phyloP scores from a whole-genome alignment of 2,329 filamentous ascomycete species.

The Magnaporthales sp. region DNA sequence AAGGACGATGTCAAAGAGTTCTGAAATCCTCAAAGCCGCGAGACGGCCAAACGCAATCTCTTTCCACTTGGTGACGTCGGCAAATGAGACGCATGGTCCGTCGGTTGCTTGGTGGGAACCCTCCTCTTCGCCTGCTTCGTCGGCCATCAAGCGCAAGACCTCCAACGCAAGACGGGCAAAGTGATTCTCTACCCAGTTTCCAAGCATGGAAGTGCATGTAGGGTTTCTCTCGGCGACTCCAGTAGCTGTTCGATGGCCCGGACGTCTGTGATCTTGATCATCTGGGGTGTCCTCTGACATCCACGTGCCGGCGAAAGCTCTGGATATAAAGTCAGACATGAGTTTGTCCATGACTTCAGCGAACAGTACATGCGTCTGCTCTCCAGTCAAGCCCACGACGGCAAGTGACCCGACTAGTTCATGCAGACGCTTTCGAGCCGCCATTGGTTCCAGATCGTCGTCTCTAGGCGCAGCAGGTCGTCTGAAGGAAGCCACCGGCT shows the following conservation, averaged over 20 bases:
- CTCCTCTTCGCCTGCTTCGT: constrained; percentile 19
- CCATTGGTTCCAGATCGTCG: not conserved
- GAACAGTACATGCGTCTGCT: constrained; percentile 61
- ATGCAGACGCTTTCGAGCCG: constrained; percentile 37
- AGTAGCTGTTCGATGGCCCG: not conserved
- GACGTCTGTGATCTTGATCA: not conserved
- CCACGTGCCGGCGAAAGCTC: constrained; percentile 58
- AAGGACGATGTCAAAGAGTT: constrained; percentile 73
- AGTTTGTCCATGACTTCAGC: constrained; percentile 61
- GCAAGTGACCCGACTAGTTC: constrained; percentile 49
- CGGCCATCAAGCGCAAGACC: constrained; percentile 40
- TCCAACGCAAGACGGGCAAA: constrained; percentile 58
- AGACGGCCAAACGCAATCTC: constrained; percentile 61
- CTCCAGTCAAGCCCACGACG: constrained; percentile 59
- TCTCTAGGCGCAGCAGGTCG: constrained; percentile 3
- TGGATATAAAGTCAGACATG: constrained; percentile 54
- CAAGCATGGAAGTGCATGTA: constrained; percentile 49
- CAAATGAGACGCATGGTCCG: constrained; percentile 30
- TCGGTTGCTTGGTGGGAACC: constrained; percentile 18
- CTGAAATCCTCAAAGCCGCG: constrained; percentile 58
- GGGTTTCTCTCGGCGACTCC: constrained; percentile 6
- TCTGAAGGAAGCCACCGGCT: not conserved
- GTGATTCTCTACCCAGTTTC: constrained; percentile 58
- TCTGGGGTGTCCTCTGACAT: constrained; percentile 14
- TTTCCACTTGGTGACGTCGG: constrained; percentile 60